phyloP scores from a whole-genome alignment of 192 early-diverging fungal species.

The Entomortierella chlamydospora region DNA sequence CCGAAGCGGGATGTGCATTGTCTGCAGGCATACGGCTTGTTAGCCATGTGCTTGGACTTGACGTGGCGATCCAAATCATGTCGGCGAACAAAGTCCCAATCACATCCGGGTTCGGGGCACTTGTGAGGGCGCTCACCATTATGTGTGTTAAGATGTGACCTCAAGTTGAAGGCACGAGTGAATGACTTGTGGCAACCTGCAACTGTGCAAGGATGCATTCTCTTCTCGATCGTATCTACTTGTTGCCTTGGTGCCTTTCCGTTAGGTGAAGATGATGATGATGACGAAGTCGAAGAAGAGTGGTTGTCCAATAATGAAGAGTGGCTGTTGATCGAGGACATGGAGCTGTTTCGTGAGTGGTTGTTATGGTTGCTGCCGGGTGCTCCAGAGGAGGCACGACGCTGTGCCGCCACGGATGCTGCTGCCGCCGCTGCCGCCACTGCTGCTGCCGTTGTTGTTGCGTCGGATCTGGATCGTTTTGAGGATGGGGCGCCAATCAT shows the following conservation, averaged over 20 bases:
- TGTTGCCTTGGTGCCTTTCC: constrained; percentile 11
- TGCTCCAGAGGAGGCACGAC: constrained; percentile 8
- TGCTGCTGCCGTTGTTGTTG: constrained; percentile 3
- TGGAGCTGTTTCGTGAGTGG: constrained; percentile 46
- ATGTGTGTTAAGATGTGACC: constrained; percentile 84
- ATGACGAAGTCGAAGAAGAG: constrained; percentile 4
- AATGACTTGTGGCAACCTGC: constrained; percentile 83
- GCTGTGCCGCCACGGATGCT: constrained; percentile 10
- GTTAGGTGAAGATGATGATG: constrained; percentile 12
- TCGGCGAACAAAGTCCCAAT: constrained; percentile 75
- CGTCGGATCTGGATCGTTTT: constrained; percentile 17
- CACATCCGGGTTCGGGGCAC: constrained; percentile 73
- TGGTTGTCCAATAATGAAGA: constrained; percentile 4
- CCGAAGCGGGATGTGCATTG: constrained; percentile 78
- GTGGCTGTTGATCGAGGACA: constrained; percentile 40
- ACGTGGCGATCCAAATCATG: constrained; percentile 84
- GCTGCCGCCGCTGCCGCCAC: constrained; percentile 1
- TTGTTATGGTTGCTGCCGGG: background rate
- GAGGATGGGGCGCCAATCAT: constrained; percentile 3
- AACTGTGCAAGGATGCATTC: constrained; percentile 51
- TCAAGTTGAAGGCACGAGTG: constrained; percentile 88
- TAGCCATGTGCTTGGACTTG: constrained; percentile 69
- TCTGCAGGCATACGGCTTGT: constrained; percentile 69
- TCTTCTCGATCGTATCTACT: constrained; percentile 42
- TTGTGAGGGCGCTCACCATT: constrained; percentile 77